Base-by-base conservation (phyloP, 2,329 filamentous ascomycete genomes). In the Pseudogymnoascus sp. region DNA sequence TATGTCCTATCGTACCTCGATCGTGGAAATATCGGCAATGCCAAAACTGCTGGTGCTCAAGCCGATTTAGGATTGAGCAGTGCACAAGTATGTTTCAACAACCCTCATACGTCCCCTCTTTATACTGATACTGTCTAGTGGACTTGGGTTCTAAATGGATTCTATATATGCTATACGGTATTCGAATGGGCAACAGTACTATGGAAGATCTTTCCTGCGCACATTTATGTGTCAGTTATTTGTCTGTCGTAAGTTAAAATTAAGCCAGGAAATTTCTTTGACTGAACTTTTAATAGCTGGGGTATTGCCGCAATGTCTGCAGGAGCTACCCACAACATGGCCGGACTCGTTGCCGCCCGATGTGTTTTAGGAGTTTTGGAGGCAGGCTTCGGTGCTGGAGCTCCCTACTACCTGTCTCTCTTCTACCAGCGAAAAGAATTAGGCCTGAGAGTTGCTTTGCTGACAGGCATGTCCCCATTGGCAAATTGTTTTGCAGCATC, bases 261-360 rank as follows among this genome's bases (percentile, higher is more conserved):
- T 23, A 14, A 23, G 11, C 5, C 12, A 46, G 2, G 5, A 12
- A 12, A 10, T 18, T 36, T 16, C n/a, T 8, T 62, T 34, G 2
- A 25, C 16, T 64, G 62, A 23, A 28, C 4, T 16, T 28, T 11
- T 3, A 31, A 53, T 53, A 53, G 46, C 18, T 70, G 69, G 69
- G 69, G 69, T 40, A 28, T 65, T 2, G 64, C 63, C 23, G 68
- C 67, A 3, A 68, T 46, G 42, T 46, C 42, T 84, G 2, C 76
- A 88, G 5, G 86, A 85, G 1, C 88, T 85, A 64, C 84, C 81
- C 4, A 88, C 90, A 28, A 28, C 23, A 31, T 53, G 42, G 21
- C 46, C 8, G 25, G 70, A 85, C 85, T 7, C 77, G 79, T 2
- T 36, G 63, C 59, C 16, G 62, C 44, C 25, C 67, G 14, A 37